These are phyloP conservation scores for Backusella australiensis DNA, from an alignment of 192 early-diverging fungal species.

Conservation along the genomic window DNA sequence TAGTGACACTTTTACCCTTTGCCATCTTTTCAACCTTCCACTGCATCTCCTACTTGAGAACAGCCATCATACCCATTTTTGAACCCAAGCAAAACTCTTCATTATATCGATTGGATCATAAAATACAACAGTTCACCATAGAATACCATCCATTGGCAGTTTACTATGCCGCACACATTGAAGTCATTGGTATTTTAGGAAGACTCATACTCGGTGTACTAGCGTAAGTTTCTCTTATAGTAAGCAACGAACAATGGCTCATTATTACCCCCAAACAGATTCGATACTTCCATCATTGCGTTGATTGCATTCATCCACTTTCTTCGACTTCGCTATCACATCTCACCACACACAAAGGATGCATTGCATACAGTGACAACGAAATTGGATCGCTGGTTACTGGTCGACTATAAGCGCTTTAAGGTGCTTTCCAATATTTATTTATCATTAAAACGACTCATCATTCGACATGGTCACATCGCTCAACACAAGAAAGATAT, in stretches of 20 bases:
- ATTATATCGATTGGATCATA: conserved; percentile 21
- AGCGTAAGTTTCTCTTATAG: conserved; percentile 25
- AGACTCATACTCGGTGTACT: conserved; percentile 49
- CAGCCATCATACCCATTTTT: conserved; percentile 57
- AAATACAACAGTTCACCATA: conserved; percentile 44
- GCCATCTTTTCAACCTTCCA: conserved; percentile 74
- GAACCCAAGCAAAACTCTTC: conserved; percentile 39
- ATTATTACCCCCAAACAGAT: conserved; percentile 1
- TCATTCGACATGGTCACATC: background rate
- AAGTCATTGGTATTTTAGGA: conserved; percentile 68
- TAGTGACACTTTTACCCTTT: conserved; percentile 71
- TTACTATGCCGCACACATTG: conserved; percentile 58
- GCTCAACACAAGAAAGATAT: background rate
- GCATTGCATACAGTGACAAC: conserved; percentile 36
- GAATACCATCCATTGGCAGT: conserved; percentile 63
- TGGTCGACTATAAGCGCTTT: background rate
- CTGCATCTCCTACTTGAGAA: conserved; percentile 59
- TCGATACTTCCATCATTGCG: conserved; percentile 33
- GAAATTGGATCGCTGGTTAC: conserved; percentile 35
- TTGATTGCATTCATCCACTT: conserved; percentile 64
- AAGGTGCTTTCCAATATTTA: background rate
- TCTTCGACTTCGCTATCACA: conserved; percentile 65
- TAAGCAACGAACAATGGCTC: too few species aligned
- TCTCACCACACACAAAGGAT: conserved; percentile 47
- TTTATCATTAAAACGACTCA: background rate